A percentile compares a stretch with the other conserved stretches of the same genome.
These are phyloP conservation scores for Globisporangium splendens DNA, from an alignment of 352 stramenopile genomes.

Conservation along the genomic window DNA sequence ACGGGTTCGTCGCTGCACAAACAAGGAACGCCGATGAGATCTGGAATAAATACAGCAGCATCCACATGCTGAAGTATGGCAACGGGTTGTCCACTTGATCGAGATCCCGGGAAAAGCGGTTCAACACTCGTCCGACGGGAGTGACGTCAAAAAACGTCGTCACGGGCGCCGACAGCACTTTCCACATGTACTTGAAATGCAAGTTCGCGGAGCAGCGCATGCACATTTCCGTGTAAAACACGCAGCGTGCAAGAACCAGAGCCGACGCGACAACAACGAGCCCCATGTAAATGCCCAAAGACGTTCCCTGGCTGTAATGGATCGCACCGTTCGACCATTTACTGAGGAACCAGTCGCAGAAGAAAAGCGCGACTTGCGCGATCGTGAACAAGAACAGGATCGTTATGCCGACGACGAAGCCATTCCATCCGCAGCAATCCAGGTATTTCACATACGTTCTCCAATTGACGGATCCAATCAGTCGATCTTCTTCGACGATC, in stretches of 20 bases:
- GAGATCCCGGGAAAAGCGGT: slow-evolving; percentile 37
- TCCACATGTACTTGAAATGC: slow-evolving; percentile 38
- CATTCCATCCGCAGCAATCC: slow-evolving; percentile 42
- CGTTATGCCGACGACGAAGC: slow-evolving; percentile 18
- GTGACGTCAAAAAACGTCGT: slow-evolving; percentile 19
- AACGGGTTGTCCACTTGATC: slow-evolving; percentile 47
- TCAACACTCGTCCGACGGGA: slow-evolving; percentile 12
- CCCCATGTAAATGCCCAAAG: slow-evolving; percentile 32
- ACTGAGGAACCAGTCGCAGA: slow-evolving; percentile 52
- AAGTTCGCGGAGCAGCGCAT: slow-evolving; percentile 41
- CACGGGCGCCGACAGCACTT: slow-evolving; percentile 16
- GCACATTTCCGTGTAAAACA: slow-evolving; percentile 47
- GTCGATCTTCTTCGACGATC: slow-evolving; percentile 37
- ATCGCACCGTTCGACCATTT: slow-evolving; percentile 36
- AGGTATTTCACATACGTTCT: slow-evolving; percentile 53
- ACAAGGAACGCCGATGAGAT: slow-evolving; percentile 35
- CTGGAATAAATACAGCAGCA: slow-evolving; percentile 46
- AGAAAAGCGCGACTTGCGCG: slow-evolving; percentile 41
- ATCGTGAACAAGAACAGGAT: slow-evolving; percentile 35
- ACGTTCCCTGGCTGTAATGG: slow-evolving; percentile 28
- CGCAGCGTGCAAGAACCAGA: slow-evolving; percentile 35
- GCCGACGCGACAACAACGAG: slow-evolving; percentile 29
- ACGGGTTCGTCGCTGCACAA: slow-evolving; percentile 40
- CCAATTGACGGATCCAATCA: slow-evolving; percentile 30
- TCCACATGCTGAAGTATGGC: slow-evolving; percentile 47